Conservation (phyloP, 1,284 basidiomycete species). For the Ustilago tritici region DNA sequence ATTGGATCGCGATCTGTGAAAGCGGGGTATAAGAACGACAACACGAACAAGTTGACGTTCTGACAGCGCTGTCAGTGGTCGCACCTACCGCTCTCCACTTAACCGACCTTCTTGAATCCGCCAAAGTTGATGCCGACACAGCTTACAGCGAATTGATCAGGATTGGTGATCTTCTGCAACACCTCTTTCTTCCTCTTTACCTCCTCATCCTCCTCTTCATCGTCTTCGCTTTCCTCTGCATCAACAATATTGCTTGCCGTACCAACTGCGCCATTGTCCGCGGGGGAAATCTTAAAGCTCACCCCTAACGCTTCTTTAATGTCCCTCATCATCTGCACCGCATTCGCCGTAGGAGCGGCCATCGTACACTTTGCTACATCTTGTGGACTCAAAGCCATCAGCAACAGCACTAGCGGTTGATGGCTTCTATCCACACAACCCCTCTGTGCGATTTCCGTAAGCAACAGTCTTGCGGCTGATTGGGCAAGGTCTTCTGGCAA, state of each 20-base stretch:
- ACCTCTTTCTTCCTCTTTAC: conserved; percentile 19
- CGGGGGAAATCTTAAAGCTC: conserved; percentile 72
- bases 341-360: conserved; percentile 79
- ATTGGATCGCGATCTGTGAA: background rate
- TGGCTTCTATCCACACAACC: conserved; percentile 92
- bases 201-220: conserved; percentile 34
- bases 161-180: conserved; percentile 14
- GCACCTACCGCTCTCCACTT: background rate
- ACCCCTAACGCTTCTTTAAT: conserved; percentile 82
- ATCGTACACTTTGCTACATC: conserved; percentile 91
- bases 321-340: conserved; percentile 90
- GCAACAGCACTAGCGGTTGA: conserved; percentile 85
- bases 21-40: conserved; percentile 11
- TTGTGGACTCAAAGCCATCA: conserved; percentile 95
- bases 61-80: background rate
- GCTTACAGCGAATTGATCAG: conserved; percentile 50
- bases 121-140: conserved; percentile 65
- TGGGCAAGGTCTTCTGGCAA: conserved; percentile 91
- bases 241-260: background rate
- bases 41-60: background rate
- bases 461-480: conserved; percentile 80
- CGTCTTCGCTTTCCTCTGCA: conserved; percentile 3
- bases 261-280: background rate
- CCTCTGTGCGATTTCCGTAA: conserved; percentile 82
- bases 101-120: conserved; percentile 58